Percentiles rank a stretch among this genome's conserved stretches.
Evolutionary conservation across 1,139 yeast species (phyloP).

Genomic region (Magnusiomyces sp.): DNA sequence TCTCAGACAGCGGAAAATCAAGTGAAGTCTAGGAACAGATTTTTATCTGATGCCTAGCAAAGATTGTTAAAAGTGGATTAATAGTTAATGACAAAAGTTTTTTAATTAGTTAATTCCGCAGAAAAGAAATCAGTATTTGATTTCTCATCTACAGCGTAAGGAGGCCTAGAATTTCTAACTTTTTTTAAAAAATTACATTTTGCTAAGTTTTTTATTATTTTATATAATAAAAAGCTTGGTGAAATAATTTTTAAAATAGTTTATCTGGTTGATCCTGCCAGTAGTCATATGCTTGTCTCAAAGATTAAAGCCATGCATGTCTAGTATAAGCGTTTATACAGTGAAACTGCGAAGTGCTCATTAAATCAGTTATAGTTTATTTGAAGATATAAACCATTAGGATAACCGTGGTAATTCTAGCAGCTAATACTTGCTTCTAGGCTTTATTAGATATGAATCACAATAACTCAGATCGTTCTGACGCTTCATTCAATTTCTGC

Average conservation of each 20-base stretch:
- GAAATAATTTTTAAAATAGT: too few relatives aligned
- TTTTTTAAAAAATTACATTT: too few relatives aligned
- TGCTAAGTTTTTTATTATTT: constrained; percentile 39
- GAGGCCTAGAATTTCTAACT: too few relatives aligned
- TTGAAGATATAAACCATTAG: constrained; percentile 42
- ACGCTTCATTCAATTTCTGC: constrained; percentile 36
- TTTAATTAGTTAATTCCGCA: too few relatives aligned
- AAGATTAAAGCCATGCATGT: constrained; percentile 45
- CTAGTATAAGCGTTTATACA: constrained; percentile 43
- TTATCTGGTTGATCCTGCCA: constrained; percentile 43
- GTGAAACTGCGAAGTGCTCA: constrained; percentile 44
- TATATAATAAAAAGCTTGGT: constrained; percentile 44
- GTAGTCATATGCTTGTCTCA: too few relatives aligned
- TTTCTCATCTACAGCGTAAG: too few relatives aligned
- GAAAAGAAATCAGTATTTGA: too few relatives aligned
- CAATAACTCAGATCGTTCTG: constrained; percentile 33
- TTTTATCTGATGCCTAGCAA: constrained; percentile 27
- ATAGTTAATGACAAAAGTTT: constrained; percentile 33
- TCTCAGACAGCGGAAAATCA: constrained; percentile 2
- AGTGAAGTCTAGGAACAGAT: constrained; percentile 3
- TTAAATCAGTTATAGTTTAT: constrained; percentile 41
- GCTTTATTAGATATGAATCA: constrained; percentile 34
- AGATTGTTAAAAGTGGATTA: constrained; percentile 35
- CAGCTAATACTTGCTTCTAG: constrained; percentile 36
- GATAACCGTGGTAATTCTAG: constrained; percentile 39